Evolutionary conservation across 352 stramenopile species (phyloP).

Genomic region (Phytophthora pini): DNA sequence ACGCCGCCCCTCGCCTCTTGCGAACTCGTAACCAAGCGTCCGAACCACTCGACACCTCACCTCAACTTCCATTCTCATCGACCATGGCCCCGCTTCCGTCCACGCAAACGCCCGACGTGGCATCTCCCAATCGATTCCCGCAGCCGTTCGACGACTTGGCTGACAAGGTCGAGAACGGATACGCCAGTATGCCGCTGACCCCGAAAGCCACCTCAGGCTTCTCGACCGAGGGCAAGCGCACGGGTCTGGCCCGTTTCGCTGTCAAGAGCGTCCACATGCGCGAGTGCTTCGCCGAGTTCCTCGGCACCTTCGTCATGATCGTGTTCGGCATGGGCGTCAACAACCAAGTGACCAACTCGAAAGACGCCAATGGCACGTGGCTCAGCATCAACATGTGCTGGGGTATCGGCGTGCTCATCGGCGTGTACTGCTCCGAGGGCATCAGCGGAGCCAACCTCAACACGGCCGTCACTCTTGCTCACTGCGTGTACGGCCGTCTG

Average conservation of each 20-base stretch:
- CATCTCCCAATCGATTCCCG: background rate
- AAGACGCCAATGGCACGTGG: too few relatives aligned
- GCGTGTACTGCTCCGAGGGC: too few relatives aligned
- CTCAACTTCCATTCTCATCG: conserved; percentile 1
- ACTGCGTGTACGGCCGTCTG: too few relatives aligned
- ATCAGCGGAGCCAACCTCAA: too few relatives aligned
- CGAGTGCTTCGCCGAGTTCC: too few relatives aligned
- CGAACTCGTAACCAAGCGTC: background rate
- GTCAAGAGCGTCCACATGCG: background rate
- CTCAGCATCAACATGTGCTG: too few relatives aligned
- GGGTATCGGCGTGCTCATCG: too few relatives aligned
- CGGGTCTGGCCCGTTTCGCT: conserved; percentile 16
- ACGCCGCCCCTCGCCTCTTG: background rate
- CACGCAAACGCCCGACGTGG: conserved; percentile 11
- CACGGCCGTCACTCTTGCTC: too few relatives aligned
- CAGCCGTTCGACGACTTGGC: conserved; percentile 21
- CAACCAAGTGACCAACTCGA: too few relatives aligned
- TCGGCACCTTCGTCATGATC: too few relatives aligned
- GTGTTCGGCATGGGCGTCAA: too few relatives aligned
- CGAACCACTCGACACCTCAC: conserved; percentile 3
- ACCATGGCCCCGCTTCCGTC: background rate
- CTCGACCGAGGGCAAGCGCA: conserved; percentile 28
- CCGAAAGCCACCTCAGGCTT: conserved; percentile 32
- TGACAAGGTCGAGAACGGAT: conserved; percentile 30
- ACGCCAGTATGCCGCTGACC: conserved; percentile 18